phyloP scores from a whole-genome alignment of 2,329 filamentous ascomycete species.

The Aspergillus floridensis region DNA sequence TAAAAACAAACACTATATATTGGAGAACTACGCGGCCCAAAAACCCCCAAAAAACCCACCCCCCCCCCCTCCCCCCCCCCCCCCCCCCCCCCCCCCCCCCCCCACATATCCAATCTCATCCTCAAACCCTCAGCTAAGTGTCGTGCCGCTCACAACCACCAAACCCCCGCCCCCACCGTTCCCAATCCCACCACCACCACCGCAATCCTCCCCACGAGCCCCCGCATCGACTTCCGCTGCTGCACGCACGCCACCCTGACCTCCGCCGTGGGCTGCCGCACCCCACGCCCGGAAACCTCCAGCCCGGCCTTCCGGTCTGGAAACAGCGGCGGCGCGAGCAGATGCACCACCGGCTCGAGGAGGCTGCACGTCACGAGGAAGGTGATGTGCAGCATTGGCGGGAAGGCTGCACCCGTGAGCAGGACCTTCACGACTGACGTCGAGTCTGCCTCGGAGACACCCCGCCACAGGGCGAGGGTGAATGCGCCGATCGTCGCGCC shows the following conservation, averaged over 20 bases:
- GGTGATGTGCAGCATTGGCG: conserved; percentile 23
- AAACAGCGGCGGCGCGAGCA: conserved; percentile 18
- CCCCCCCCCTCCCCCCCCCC: too few relatives aligned
- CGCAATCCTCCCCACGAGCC: neutral
- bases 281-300: neutral
- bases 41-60: too few relatives aligned
- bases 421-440: neutral
- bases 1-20: too few relatives aligned
- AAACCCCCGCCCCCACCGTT: neutral
- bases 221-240: neutral
- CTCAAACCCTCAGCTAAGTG: neutral
- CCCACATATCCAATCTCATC: too few relatives aligned
- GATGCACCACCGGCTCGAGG: conserved; percentile 22
- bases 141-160: too few relatives aligned
- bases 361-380: conserved; percentile 18
- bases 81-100: too few relatives aligned
- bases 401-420: conserved; percentile 22
- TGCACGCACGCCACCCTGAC: neutral
- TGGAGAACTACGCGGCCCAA: too few relatives aligned
- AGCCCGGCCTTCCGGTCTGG: conserved; percentile 6
- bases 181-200: neutral
- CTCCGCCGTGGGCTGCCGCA: neutral
- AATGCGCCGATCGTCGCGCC: conserved; percentile 10
- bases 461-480: neutral
- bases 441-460: neutral